These are phyloP conservation scores for Alternaria arbusti DNA, from an alignment of 2,329 filamentous ascomycete genomes.

Conservation along the genomic window DNA sequence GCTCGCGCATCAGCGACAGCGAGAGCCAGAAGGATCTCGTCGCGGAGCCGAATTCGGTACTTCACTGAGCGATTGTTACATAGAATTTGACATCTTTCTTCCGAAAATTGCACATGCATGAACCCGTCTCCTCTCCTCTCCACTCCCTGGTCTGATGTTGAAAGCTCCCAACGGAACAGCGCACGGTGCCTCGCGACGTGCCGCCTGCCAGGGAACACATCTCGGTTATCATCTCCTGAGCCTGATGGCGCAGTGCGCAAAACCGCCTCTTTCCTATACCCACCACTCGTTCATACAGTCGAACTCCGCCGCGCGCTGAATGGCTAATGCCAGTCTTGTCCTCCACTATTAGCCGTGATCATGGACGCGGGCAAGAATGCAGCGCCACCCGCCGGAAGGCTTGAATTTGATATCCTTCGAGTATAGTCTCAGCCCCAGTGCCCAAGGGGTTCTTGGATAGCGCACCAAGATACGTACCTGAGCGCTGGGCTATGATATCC, in stretches of 20 bases:
- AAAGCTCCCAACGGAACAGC: background rate
- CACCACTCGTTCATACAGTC: background rate
- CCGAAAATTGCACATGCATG: background rate
- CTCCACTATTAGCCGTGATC: background rate
- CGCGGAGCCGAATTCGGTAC: background rate
- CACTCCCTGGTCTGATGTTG: background rate
- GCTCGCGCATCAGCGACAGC: background rate
- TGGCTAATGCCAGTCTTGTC: background rate
- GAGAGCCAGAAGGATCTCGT: slow-evolving; percentile 11
- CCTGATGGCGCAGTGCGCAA: background rate
- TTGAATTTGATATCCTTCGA: background rate
- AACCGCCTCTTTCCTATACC: background rate
- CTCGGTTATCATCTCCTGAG: background rate
- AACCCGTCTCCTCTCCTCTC: background rate
- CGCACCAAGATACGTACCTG: background rate
- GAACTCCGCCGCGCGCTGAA: background rate
- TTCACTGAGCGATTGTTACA: background rate
- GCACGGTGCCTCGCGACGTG: background rate
- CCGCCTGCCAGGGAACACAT: background rate
- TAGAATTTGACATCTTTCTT: background rate
- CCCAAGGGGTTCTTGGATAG: background rate
- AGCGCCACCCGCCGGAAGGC: background rate
- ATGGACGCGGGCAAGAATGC: background rate
- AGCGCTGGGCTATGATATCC: background rate
- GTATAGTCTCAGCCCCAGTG: too few relatives aligned